Base-by-base conservation (phyloP, 2,329 filamentous ascomycete species). In the Purpureocillium lavendulum region DNA sequence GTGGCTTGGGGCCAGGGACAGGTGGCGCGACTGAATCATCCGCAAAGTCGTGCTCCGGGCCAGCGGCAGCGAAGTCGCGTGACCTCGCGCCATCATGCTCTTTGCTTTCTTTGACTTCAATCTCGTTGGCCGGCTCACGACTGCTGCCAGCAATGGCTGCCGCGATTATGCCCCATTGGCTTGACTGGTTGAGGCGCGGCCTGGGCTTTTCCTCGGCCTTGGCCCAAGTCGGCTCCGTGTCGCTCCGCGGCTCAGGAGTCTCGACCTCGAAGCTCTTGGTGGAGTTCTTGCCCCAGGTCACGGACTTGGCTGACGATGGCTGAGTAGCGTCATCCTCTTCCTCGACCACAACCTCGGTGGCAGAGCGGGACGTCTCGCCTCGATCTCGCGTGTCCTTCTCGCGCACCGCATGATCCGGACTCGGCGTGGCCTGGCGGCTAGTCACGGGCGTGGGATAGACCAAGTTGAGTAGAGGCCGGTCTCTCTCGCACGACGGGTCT, bases 251-350 rank as follows among this genome's bases (percentile, higher is more conserved):
- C 33, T 75, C 73, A 7, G 78, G 73, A 38, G 71, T 80, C 42
- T 77, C 74, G 10, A 75, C 67, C 36, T 80, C 74, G 44, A 77
- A 83, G 43, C 76, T 73, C 53, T 81, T 77, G 4, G 73, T 81
- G 51, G 79, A 69, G 45, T 80, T 80, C 43, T 79, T 66, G 10
- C 77, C 80, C 79, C 77, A 83, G 11, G 70, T 78, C 4, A 83
- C 79, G 32, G 62, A 70, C 48, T 80, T 81, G 7, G 73, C 66
- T 7, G 62, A 62, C 26, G 67, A 63, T 2, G 48, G 40, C 10
- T 65, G 58, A 10, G 68, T 52, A 29, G 65, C 53, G 38, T 74
- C 68, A 10, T 64, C 65, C 33, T 58, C 62, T 16, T 67, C 53
- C 30, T 52, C 62, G 38, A 65, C 54, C 7, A 61, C 54, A 32